Base-by-base conservation (phyloP, 2,329 filamentous ascomycete species). In the Nannizziopsis barbatae region DNA sequence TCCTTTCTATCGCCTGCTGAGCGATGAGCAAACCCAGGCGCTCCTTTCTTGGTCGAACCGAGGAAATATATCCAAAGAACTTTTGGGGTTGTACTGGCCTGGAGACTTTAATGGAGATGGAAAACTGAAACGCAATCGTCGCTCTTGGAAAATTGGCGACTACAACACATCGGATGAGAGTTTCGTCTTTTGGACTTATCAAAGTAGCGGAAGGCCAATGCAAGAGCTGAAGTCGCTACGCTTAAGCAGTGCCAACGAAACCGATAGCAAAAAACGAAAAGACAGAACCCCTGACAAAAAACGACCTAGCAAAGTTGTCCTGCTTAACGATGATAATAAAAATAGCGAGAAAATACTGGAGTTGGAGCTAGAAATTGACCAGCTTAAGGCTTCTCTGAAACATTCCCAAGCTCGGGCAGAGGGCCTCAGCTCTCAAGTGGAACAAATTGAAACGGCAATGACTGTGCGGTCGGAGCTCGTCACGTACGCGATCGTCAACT, bases 51-150 rank as follows among this genome's bases (percentile, higher is more conserved):
- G 50, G 50, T 41, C 37, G 1, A 15, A 45, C 30, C 42, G 45
- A 18, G 50, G 50, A 15, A 52, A 46, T 30, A 52, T 52, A 7
- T 22, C 50, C 17, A 52, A 49, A 15, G 50, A 52, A 27, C 22
- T 49, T 2, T 14, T 52, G 12, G 50, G 50, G n/a, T 14, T 49
- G 12, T 52, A 52, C 46, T 52, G 50, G 50, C 36, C 46, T n/a
- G 50, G 41, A 20, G 50, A 52, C 22, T 52, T 52, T 32, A 52
- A 52, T 14, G 39, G 45, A n/a, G 50, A 52, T 38, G 50, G 50
- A 5, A 52, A 52, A 37, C 17, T 49, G 5, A 52, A 52, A 39
- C 33, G 42, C n/a, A 49, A 49, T 27, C 45, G 50, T 15, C 39
- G 47, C 12, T 39, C 50, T 5, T 52, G 50, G 50, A 52, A 43